A percentile compares a stretch with the other conserved stretches of the same genome.
Conservation (phyloP, 495 filamentous ascomycete species). For the Bacidia rubella region DNA sequence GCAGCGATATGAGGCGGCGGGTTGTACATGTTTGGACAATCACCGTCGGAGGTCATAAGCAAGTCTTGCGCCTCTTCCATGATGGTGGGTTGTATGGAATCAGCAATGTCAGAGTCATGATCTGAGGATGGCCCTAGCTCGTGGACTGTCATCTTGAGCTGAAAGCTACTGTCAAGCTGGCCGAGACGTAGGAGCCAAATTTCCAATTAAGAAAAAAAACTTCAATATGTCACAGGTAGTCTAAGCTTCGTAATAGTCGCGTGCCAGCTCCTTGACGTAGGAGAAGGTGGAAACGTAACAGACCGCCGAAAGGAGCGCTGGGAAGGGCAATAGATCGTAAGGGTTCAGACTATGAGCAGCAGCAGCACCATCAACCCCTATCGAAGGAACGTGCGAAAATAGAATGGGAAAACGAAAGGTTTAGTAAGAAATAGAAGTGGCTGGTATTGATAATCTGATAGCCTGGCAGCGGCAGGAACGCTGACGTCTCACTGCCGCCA, state of each 20-base stretch:
- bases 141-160: not conserved
- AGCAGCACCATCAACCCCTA: not conserved
- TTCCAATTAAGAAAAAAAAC: not conserved
- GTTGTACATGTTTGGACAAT: constrained; percentile 35
- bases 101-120: constrained; percentile 10
- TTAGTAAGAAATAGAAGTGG: not conserved
- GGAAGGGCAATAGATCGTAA: not conserved
- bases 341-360: not conserved
- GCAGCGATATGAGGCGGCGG: constrained; percentile 76
- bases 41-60: constrained; percentile 29
- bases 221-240: not conserved
- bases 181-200: not conserved
- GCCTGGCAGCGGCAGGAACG: not conserved
- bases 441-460: not conserved
- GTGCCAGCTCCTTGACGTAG: not conserved
- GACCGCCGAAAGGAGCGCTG: not conserved
- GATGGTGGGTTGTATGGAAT: constrained; percentile 12
- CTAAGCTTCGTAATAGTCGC: not conserved
- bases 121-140: constrained; percentile 8
- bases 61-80: constrained; percentile 16
- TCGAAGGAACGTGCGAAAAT: not conserved
- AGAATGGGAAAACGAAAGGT: not conserved
- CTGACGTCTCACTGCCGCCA: not conserved
- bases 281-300: not conserved
- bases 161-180: not conserved